Base-by-base conservation (phyloP, 805 yeast species). In the Cyberlindnera mrakii region DNA sequence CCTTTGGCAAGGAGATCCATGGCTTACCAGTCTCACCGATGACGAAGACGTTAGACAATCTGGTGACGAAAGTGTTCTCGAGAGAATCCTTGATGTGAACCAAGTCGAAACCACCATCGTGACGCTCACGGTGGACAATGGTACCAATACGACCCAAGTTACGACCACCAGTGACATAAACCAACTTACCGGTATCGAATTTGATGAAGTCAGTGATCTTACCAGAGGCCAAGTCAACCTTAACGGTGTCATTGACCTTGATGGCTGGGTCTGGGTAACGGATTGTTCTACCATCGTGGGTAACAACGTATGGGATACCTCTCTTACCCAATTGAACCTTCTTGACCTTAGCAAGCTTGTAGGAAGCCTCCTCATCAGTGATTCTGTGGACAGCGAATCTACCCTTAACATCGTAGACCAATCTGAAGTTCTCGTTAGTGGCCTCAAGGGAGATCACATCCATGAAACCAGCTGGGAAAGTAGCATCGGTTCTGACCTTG, bases 381-480 rank as follows among this genome's bases (percentile, higher is more conserved):
- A 91, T 91, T 79, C 99, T 89, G 95, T 91, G 99, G 66, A 91
- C 95, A 67, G 99, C 93, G 66, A 90, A 91, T 79, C 96, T 90
- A 76, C 98, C 99, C 81, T 91, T 91, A 71, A 88, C 82, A 71
- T 91, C 99, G 82, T 89, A 91, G 67, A 91, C 85, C 70, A 91
- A 86, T 81, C 99, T 90, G 88, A 91, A 91, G 91, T 91, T 84
- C 79, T 91, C 99, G 75, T 89, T 88, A 75, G 99, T 91, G 70
- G 96, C 96, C 71, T 91, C 98, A 67, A 91, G 78, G 59, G 96
- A 63, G 75, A 91, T 88, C 63, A 93, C 98, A 71, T 91, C 99
- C 98, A 90, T 90, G 87, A 93, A 91, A 67, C 99, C 99, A 68
- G 98, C 85, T 72, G 99, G 99, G 96, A 69, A 91, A 59, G 98